Evolutionary conservation across 176 grass and related monocot species (phyloP).

Genomic region (Bothriochloa decipiens): DNA sequence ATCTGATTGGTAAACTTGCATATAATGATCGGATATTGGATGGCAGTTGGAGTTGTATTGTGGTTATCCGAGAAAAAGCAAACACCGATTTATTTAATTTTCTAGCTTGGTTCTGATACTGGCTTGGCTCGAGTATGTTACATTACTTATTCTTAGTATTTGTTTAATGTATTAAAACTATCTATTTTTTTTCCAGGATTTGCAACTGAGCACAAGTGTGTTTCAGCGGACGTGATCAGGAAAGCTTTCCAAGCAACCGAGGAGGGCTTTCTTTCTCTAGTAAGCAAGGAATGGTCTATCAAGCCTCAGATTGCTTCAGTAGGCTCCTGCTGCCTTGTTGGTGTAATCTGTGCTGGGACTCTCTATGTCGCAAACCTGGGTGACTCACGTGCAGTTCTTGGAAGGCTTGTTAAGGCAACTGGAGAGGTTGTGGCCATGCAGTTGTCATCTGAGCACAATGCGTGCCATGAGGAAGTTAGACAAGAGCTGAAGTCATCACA

Average conservation of each 20-base stretch:
- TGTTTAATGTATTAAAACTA: slow-evolving; percentile 13
- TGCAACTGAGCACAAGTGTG: slow-evolving; percentile 70
- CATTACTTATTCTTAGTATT: slow-evolving; percentile 7
- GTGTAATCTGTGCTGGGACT: slow-evolving; percentile 61
- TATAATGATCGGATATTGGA: background rate
- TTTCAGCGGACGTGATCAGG: slow-evolving; percentile 76
- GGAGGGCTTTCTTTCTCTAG: slow-evolving; percentile 77
- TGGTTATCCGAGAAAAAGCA: background rate
- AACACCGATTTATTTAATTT: background rate
- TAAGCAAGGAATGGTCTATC: slow-evolving; percentile 69
- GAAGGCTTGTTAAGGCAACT: slow-evolving; percentile 64
- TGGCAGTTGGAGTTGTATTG: background rate
- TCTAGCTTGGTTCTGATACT: slow-evolving; percentile 10
- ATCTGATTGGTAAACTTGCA: slow-evolving; percentile 35
- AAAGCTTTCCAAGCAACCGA: slow-evolving; percentile 83
- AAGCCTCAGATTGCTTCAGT: slow-evolving; percentile 90
- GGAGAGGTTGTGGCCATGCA: slow-evolving; percentile 70
- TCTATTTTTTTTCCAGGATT: slow-evolving; percentile 58
- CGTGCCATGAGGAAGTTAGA: slow-evolving; percentile 64
- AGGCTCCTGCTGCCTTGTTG: slow-evolving; percentile 81
- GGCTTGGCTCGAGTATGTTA: background rate
- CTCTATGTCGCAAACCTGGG: slow-evolving; percentile 81
- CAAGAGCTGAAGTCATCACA: slow-evolving; percentile 70
- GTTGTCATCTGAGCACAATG: slow-evolving; percentile 80
- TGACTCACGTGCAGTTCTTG: slow-evolving; percentile 77